phyloP scores from a whole-genome alignment of 2,329 filamentous ascomycete species.

The Acrodontium crateriforme region DNA sequence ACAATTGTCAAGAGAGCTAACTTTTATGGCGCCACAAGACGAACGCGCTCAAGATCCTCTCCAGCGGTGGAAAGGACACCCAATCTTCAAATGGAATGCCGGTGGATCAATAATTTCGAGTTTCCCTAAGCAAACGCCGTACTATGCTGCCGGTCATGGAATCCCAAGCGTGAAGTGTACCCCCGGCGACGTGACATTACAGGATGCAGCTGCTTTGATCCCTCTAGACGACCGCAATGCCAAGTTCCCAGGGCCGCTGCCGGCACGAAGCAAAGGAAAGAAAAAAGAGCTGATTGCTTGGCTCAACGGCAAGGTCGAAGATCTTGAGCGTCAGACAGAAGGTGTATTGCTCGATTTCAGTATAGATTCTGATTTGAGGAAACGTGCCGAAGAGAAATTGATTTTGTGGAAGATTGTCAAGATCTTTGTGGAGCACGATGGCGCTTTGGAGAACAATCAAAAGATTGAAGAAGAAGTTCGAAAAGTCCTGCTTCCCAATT shows the following conservation, averaged over 20 bases:
- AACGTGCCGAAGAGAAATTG: slow-evolving; percentile 63
- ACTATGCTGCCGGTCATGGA: slow-evolving; percentile 63
- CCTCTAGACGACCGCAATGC: slow-evolving; percentile 57
- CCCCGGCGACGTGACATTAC: slow-evolving; percentile 69
- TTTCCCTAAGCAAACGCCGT: slow-evolving; percentile 78
- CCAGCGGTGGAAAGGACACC: slow-evolving; percentile 79
- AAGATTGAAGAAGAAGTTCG: slow-evolving; percentile 62
- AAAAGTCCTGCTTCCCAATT: slow-evolving; percentile 54
- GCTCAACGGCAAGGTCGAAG: slow-evolving; percentile 63
- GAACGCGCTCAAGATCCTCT: slow-evolving; percentile 56
- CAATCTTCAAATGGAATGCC: slow-evolving; percentile 77
- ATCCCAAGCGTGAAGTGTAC: slow-evolving; percentile 68
- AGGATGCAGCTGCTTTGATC: slow-evolving; percentile 58
- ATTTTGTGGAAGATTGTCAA: slow-evolving; percentile 78
- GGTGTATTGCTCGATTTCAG: slow-evolving; percentile 35
- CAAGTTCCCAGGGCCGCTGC: slow-evolving; percentile 82
- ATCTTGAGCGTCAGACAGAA: slow-evolving; percentile 44
- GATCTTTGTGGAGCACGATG: slow-evolving; percentile 76
- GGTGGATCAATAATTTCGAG: slow-evolving; percentile 70
- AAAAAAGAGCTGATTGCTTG: slow-evolving; percentile 86
- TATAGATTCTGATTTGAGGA: slow-evolving; percentile 46
- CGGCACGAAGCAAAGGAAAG: slow-evolving; percentile 78
- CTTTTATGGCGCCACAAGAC: slow-evolving; percentile 43
- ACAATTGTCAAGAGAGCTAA: slow-evolving; percentile 36
- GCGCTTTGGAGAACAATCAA: slow-evolving; percentile 58